Base-by-base conservation (phyloP, 805 yeast species). In the Zygosaccharomyces gambellarensis region DNA sequence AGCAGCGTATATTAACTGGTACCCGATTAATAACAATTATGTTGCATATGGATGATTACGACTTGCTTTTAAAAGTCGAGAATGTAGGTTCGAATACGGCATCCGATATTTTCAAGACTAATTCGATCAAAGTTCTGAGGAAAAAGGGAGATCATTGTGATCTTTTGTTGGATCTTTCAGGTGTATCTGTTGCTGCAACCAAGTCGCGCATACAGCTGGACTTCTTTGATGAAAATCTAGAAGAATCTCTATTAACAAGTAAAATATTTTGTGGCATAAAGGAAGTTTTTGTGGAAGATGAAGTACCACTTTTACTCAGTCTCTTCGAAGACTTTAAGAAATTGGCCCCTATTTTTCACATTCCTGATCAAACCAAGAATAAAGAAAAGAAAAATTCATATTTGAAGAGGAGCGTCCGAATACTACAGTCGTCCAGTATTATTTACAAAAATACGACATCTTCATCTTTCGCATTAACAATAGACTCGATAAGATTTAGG, bases 401-500 rank as follows among this genome's bases (percentile, higher is more conserved):
- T 19, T 41, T 59, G 57, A 60, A 54, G 40, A 58, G 54, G 30
- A 62, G 67, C 50, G 64, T 65, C 2, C 46, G 67, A 34, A 51
- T 64, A 23, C 29, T 64, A 43, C 58, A 58, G 11, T 55, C 66
- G 6, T 62, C 70, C 2, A 53, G 51, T 21, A 49, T 59, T 23
- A 54, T 57, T 10, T 51, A 52, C 40, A 60, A 56, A n/a, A 56
- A 60, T 39, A 50, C 55, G 4, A 45, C 50, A 2, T 30, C 38
- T 4, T 62, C 64, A 11, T 39, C 48, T 5, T 44, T 53, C 34
- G 50, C 60, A 6, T 3, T 63, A 4, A 36, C 46, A 17, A 38
- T 63, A 9, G 52, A 54, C 5, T 10, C 43, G 4, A 39, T 60
- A 4, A 50, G 51, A 7, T 32, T 51, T 11, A 47, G 43, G 10